Conservation (phyloP, 192 early-diverging fungal genomes). For the Obelidium mucronatum region DNA sequence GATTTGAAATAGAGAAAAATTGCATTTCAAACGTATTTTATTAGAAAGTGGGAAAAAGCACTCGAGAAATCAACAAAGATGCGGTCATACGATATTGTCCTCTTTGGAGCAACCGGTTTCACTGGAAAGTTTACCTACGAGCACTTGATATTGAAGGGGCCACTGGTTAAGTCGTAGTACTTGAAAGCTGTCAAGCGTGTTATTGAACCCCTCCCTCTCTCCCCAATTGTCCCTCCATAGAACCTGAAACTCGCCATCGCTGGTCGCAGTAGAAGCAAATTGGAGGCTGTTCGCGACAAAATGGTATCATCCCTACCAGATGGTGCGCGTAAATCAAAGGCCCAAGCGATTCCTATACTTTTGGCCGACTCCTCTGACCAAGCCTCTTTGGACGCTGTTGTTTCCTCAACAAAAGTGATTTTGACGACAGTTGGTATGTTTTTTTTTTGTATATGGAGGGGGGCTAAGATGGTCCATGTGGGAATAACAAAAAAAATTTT, state of each 20-base stretch:
- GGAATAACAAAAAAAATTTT: not conserved
- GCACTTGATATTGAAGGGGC: constrained; percentile 50
- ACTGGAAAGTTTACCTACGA: constrained; percentile 78
- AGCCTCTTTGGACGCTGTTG: constrained; percentile 67
- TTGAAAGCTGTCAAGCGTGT: not conserved
- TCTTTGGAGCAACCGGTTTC: constrained; percentile 81
- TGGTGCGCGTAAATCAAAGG: not conserved
- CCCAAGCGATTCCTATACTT: constrained; percentile 60
- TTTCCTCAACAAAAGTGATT: constrained; percentile 72
- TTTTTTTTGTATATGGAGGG: not conserved
- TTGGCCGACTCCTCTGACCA: constrained; percentile 72
- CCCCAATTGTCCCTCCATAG: constrained; percentile 21
- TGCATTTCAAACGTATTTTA: too few relatives aligned
- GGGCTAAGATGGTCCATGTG: too few relatives aligned
- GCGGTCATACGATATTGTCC: constrained; percentile 12
- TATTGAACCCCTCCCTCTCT: not conserved
- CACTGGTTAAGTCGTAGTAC: too few relatives aligned
- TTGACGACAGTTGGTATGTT: constrained; percentile 77
- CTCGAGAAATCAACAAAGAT: too few relatives aligned
- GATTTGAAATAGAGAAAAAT: too few relatives aligned
- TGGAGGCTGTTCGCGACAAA: constrained; percentile 61
- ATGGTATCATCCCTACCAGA: constrained; percentile 49
- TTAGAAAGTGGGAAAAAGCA: too few relatives aligned
- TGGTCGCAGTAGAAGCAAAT: constrained; percentile 73
- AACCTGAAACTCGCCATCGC: constrained; percentile 78